Conservation (phyloP, 1,284 basidiomycete species). For the Irpex lacteus region DNA sequence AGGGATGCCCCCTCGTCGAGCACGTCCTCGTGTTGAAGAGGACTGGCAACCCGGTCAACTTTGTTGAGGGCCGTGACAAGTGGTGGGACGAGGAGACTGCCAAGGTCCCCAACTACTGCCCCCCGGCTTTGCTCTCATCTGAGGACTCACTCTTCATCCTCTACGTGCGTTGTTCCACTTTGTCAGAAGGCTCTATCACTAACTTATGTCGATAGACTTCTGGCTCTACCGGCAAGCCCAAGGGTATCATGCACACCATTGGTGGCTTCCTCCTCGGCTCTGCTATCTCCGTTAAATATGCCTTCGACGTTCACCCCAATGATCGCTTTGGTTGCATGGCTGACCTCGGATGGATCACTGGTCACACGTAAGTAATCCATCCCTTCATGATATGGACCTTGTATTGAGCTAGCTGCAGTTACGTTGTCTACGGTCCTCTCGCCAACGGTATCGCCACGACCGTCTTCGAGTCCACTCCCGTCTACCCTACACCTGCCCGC, state of each 20-base stretch:
- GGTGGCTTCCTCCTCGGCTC: constrained; percentile 93
- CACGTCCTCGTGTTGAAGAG: constrained; percentile 90
- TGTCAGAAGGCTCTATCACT: constrained; percentile 1
- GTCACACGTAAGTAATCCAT: constrained; percentile 71
- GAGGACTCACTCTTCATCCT: constrained; percentile 99
- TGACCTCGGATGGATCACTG: constrained; percentile 99
- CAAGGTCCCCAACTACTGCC: constrained; percentile 87
- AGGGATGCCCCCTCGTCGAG: constrained; percentile 83
- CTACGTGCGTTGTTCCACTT: constrained; percentile 63
- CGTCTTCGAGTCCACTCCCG: constrained; percentile 95
- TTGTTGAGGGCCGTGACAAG: constrained; percentile 83
- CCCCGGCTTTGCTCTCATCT: constrained; percentile 81
- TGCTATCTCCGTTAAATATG: constrained; percentile 90
- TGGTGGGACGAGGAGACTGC: constrained; percentile 96
- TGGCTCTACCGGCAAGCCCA: constrained; percentile 95
- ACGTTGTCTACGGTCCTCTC: constrained; percentile 97
- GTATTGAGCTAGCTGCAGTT: constrained; percentile 37
- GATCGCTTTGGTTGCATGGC: constrained; percentile 98
- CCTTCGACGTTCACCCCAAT: constrained; percentile 93
- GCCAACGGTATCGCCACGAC: constrained; percentile 89
- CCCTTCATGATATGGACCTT: background rate
- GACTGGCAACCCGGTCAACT: constrained; percentile 84
- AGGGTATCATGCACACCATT: constrained; percentile 95
- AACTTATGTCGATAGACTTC: constrained; percentile 60
- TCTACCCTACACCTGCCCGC: constrained; percentile 93